Evolutionary conservation across 345 rosid species (phyloP), one percentile per base, ranked within the genome.

Genomic region (Dipteronia dyeriana): DNA sequence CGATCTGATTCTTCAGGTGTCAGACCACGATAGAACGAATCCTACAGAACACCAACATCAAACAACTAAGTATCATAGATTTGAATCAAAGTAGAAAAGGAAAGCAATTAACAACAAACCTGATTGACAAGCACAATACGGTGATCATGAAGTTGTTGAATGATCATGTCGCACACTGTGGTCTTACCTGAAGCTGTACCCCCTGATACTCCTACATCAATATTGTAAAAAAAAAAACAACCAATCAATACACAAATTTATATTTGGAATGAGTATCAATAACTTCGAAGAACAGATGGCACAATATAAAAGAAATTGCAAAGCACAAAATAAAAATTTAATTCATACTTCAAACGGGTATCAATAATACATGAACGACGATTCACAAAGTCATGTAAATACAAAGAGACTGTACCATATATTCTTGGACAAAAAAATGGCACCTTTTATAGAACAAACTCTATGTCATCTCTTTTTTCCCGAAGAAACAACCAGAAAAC

Each of bases 131-230:
- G 90, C 75, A 97, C 99, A 65, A 94, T 91, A 3, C 99, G 97
- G 81, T 97, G 99, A 88, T 97, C 99, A 71, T 92, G 99, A 80
- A 97, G 98, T 80, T 92, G 95, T 74, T 97, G 98, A 79, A 97
- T 97, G 65, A 97, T 97, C 99, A 94, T 94, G 80, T 97, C 99
- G 80, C 99, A 97, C 22, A 97, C 99, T 0, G 98, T 97, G 12
- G 99, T 97, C 85, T 97, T 97, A 53, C 99, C 99, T 0, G 99
- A 97, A 83, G 99, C 98, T 7, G 98, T 97, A 80, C 99, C 99
- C 68, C 99, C 99, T 9, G 96, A 92, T 34, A 97, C 99, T 76
- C 99, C 98, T 97, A 82, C 68, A 76, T 34, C 45, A 67, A 49
- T 62, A 70, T 62, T 11, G 54, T 0, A 23, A 5, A 49, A 41